These are phyloP conservation scores for Salix udensis DNA, from an alignment of 345 rosid genomes.

Conservation along the genomic window DNA sequence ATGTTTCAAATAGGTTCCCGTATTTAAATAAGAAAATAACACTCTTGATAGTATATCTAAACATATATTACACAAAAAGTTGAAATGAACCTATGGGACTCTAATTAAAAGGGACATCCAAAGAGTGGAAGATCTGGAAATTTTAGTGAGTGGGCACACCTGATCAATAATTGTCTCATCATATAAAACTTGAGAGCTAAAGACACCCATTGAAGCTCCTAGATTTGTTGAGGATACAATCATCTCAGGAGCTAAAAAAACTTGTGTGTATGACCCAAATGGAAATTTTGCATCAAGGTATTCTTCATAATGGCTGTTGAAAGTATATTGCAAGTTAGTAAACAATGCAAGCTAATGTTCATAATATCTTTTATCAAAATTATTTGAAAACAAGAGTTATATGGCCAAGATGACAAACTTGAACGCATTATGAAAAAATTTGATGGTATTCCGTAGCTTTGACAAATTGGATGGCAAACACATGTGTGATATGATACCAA, in stretches of 20 bases:
- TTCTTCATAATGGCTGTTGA: slow-evolving; percentile 78
- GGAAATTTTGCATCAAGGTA: slow-evolving; percentile 87
- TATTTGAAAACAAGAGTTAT: neutral
- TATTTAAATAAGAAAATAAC: neutral
- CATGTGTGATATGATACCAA: slow-evolving; percentile 69
- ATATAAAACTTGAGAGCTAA: slow-evolving; percentile 76
- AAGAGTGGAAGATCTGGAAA: neutral
- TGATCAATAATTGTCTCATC: slow-evolving; percentile 92
- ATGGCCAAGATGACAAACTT: slow-evolving; percentile 46
- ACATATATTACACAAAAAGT: neutral
- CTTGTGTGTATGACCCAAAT: slow-evolving; percentile 88
- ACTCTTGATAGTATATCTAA: neutral
- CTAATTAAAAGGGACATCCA: too few relatives aligned
- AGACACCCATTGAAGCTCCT: slow-evolving; percentile 81
- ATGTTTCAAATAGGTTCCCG: neutral
- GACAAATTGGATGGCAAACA: slow-evolving; percentile 57
- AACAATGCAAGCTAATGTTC: neutral
- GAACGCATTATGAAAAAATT: slow-evolving; percentile 79
- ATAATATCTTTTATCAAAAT: neutral
- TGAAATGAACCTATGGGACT: too few relatives aligned
- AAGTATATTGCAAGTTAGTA: slow-evolving; percentile 22
- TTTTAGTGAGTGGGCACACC: slow-evolving; percentile 38
- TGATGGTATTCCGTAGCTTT: slow-evolving; percentile 72
- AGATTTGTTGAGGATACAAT: slow-evolving; percentile 58
- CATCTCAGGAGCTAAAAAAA: slow-evolving; percentile 85